Evolutionary conservation across 257 asterid species (phyloP).

Genomic region (Capsicum chinense): DNA sequence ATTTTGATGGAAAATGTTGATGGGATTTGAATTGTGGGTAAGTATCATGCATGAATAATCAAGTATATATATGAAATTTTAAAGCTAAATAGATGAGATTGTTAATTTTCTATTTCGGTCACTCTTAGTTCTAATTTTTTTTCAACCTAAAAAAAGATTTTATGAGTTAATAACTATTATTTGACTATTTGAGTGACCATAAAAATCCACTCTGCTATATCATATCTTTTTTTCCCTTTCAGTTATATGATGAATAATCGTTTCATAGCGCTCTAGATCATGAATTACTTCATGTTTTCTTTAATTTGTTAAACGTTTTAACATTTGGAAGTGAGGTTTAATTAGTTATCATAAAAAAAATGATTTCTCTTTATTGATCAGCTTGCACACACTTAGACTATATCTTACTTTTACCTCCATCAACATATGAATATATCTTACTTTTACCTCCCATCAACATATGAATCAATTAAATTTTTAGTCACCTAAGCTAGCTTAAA

Average conservation of each 20-base stretch:
- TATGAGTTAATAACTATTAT: not conserved
- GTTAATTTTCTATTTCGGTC: not conserved
- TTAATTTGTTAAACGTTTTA: not conserved
- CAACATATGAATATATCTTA: not conserved
- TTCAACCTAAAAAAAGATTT: not conserved
- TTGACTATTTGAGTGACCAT: no score
- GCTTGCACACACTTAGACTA: not conserved
- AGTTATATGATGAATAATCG: not conserved
- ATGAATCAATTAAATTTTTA: not conserved
- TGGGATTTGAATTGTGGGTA: slow-evolving; percentile 6
- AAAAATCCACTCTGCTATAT: not conserved
- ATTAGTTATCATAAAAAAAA: not conserved
- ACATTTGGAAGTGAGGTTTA: not conserved
- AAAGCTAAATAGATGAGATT: not conserved
- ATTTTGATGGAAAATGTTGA: not conserved
- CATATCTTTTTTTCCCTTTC: not conserved
- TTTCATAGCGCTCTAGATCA: no score
- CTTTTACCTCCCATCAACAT: not conserved
- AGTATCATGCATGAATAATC: slow-evolving; percentile 22
- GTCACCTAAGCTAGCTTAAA: not conserved
- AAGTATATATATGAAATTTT: slow-evolving; percentile 18
- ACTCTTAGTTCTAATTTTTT: not conserved
- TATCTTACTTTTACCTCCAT: not conserved
- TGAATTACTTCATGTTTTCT: not conserved
- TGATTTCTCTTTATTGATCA: not conserved